A percentile compares a stretch with the other conserved stretches of the same genome.
Conservation (phyloP, 306 rosid species). For the Ormosia emarginata region DNA sequence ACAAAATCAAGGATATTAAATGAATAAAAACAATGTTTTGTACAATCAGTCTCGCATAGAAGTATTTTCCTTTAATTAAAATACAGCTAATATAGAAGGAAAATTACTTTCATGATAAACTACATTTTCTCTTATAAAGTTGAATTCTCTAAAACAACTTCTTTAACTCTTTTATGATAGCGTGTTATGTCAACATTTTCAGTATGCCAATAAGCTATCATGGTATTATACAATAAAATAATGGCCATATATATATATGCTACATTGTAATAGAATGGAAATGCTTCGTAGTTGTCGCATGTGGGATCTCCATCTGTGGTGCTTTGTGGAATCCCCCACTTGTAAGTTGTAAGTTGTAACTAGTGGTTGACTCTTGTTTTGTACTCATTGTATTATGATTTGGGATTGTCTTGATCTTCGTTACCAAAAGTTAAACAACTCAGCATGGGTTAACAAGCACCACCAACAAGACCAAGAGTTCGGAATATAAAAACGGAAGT, state of each 20-base stretch:
- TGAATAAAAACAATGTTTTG: neutral
- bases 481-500: no score
- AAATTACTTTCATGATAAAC: neutral
- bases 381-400: constrained; percentile 33
- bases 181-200: neutral
- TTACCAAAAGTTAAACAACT: neutral
- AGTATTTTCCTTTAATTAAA: no score
- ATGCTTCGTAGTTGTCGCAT: neutral
- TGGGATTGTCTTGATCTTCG: constrained; percentile 10
- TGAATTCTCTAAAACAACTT: neutral
- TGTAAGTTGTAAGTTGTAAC: neutral
- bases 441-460: neutral
- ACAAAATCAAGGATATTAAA: no score
- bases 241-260: neutral
- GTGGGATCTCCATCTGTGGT: constrained; percentile 5
- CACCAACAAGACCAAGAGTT: neutral
- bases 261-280: neutral
- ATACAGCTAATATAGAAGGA: neutral
- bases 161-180: neutral
- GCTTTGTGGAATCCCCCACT: neutral
- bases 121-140: no score
- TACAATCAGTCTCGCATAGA: neutral
- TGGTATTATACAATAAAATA: neutral
- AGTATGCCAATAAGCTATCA: neutral
- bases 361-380: constrained; percentile 26